Evolutionary conservation across 257 asterid species (phyloP).

Genomic region (Scutellaria galericulata): DNA sequence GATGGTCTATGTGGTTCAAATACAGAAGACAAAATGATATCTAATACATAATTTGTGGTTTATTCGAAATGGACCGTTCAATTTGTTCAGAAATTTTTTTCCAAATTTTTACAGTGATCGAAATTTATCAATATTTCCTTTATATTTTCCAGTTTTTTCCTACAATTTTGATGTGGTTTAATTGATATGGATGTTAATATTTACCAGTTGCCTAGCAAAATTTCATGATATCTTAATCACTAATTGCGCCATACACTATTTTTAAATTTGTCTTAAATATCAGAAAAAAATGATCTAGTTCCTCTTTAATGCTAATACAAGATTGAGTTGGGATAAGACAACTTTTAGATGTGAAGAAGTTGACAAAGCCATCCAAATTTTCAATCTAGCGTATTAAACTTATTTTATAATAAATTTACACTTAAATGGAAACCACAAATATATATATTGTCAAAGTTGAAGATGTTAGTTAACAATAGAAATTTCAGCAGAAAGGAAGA

Average conservation of each 20-base stretch:
- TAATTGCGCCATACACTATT: background rate
- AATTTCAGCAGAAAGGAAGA: constrained; percentile 16
- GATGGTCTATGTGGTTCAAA: no score
- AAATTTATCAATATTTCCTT: no score
- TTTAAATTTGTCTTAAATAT: background rate
- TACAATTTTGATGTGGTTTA: no score
- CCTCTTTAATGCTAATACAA: background rate
- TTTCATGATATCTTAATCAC: no score
- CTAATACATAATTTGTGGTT: no score
- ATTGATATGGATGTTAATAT: no score
- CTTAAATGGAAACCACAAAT: background rate
- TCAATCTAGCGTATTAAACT: background rate
- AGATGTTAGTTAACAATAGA: constrained; percentile 18
- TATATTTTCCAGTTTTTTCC: no score
- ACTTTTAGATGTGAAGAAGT: constrained; percentile 7
- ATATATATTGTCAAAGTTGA: constrained; percentile 1
- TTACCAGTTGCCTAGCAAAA: no score
- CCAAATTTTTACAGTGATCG: no score
- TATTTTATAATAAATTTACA: background rate
- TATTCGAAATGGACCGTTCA: no score
- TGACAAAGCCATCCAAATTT: background rate
- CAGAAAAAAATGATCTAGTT: constrained; percentile 2
- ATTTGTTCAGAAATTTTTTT: no score
- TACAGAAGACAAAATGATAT: no score
- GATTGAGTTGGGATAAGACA: constrained; percentile 23